Percentiles rank a stretch among this genome's conserved stretches.
Evolutionary conservation across 176 grass and related monocot genomes (phyloP).

Genomic region (Oryza brachyantha): DNA sequence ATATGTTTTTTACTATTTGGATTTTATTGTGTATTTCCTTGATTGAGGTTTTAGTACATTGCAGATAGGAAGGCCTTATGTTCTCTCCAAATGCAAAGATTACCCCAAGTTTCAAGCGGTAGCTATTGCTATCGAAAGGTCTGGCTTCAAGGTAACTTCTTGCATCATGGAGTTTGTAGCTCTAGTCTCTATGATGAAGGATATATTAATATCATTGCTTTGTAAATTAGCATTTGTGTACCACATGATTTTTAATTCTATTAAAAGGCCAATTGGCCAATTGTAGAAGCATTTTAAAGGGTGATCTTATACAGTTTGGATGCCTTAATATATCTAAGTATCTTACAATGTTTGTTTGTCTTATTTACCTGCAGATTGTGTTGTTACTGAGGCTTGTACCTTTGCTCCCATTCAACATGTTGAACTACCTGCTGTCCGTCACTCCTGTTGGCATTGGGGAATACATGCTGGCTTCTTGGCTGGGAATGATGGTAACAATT

Average conservation of each 20-base stretch:
- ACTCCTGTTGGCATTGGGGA: slow-evolving; percentile 96
- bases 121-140: slow-evolving; percentile 97
- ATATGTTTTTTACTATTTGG: slow-evolving; percentile 19
- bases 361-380: slow-evolving; percentile 65
- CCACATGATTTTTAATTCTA: slow-evolving; percentile 3
- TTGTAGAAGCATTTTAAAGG: too few relatives aligned
- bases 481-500: slow-evolving; percentile 94
- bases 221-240: background rate
- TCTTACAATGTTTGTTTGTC: slow-evolving; percentile 25
- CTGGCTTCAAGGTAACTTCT: slow-evolving; percentile 93
- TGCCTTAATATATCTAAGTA: background rate
- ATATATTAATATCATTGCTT: background rate
- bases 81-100: slow-evolving; percentile 94
- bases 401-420: slow-evolving; percentile 98
- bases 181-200: background rate
- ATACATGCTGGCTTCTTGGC: slow-evolving; percentile 98
- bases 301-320: too few relatives aligned
- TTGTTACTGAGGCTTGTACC: slow-evolving; percentile 91
- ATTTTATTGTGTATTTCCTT: slow-evolving; percentile 4
- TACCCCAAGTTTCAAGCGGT: slow-evolving; percentile 97
- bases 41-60: background rate
- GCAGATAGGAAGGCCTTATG: slow-evolving; percentile 91
- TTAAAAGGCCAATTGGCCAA: background rate
- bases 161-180: background rate
- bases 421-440: slow-evolving; percentile 98